phyloP scores from a whole-genome alignment of 225 moss, liverwort and hornwort species.

The Rhytidiadelphus loreus region DNA sequence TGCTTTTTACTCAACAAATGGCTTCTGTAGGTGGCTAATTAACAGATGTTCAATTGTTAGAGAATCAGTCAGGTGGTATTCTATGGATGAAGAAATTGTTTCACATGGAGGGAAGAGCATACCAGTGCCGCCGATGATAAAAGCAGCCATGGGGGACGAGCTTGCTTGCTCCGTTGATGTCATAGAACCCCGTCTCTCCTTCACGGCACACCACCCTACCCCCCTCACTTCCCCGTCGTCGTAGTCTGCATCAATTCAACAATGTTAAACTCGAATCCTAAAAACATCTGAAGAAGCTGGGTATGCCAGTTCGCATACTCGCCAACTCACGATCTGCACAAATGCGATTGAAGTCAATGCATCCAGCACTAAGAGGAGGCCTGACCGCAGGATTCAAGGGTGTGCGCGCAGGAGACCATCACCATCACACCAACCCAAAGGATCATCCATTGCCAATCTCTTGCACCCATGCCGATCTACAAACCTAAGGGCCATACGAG shows the following conservation, averaged over 20 bases:
- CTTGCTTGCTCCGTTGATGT: conserved; percentile 14
- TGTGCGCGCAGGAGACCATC: not conserved
- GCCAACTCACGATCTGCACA: not conserved
- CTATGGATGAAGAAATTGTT: not conserved
- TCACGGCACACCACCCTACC: conserved; percentile 1
- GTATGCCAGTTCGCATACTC: not conserved
- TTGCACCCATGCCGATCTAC: conserved; percentile 6
- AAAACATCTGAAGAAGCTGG: not conserved
- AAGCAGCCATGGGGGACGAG: conserved; percentile 25
- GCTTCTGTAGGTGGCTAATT: not conserved
- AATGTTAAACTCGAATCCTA: not conserved
- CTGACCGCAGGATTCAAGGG: conserved; percentile 1
- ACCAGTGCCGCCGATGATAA: conserved; percentile 52
- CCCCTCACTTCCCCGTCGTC: not conserved
- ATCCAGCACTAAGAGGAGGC: not conserved
- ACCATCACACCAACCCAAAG: conserved; percentile 11
- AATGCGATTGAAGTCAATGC: not conserved
- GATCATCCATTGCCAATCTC: conserved; percentile 5
- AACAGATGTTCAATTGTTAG: not conserved
- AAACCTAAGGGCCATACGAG: not conserved
- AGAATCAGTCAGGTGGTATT: not conserved
- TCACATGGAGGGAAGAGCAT: not conserved
- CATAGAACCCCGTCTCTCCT: conserved; percentile 3
- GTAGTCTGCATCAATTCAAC: conserved; percentile 3
- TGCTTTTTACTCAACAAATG: not conserved